Evolutionary conservation across 805 yeast species (phyloP).

Genomic region (Barnettozyma sucrosica): DNA sequence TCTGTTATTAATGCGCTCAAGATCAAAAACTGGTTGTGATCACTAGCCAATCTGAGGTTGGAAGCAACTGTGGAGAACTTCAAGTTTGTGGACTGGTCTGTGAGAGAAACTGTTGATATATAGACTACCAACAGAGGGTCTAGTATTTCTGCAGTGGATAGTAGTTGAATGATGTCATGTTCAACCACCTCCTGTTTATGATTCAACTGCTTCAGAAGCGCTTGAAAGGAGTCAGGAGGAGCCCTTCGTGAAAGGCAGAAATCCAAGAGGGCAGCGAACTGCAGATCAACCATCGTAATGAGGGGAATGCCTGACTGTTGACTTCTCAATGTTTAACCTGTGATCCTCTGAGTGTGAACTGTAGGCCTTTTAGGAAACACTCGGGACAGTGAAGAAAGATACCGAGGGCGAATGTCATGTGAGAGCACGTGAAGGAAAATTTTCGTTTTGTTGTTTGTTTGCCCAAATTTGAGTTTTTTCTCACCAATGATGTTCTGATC

Average conservation of each 20-base stretch:
- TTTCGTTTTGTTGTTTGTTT: neutral
- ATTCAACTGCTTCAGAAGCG: constrained; percentile 21
- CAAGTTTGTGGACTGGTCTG: constrained; percentile 10
- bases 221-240: constrained; percentile 14
- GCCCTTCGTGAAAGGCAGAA: constrained; percentile 16
- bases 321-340: too few relatives aligned
- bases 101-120: constrained; percentile 5
- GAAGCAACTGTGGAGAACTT: constrained; percentile 13
- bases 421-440: neutral
- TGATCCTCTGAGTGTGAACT: too few relatives aligned
- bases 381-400: neutral
- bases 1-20: constrained; percentile 14
- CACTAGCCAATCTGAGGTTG: constrained; percentile 9
- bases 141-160: constrained; percentile 6
- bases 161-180: constrained; percentile 10
- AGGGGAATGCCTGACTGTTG: neutral
- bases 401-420: neutral
- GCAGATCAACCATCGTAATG: neutral
- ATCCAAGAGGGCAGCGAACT: constrained; percentile 10
- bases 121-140: constrained; percentile 22
- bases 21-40: constrained; percentile 17
- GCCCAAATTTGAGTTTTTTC: too few relatives aligned
- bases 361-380: too few relatives aligned
- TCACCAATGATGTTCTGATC: neutral
- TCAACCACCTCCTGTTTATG: constrained; percentile 17